Base-by-base conservation (phyloP, 169 alveolate species). In the Babesia bigemina region DNA sequence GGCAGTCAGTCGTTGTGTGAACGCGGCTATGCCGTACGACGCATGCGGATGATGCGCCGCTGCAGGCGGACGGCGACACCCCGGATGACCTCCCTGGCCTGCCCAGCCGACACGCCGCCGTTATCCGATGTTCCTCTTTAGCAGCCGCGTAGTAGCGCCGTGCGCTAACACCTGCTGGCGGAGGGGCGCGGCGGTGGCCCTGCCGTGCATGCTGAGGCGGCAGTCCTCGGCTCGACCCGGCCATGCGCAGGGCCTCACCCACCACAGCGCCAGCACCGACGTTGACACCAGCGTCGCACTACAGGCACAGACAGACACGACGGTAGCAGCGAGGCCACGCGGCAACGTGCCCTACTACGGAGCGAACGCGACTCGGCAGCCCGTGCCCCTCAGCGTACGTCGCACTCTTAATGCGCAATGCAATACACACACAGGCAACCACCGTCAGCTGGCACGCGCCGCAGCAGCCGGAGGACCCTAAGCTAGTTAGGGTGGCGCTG, bases 391-490 rank as follows among this genome's bases (percentile, higher is more conserved):
- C 28, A 70, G 70, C 48, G 87, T 79, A 79, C 39, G 63, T 67
- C 45, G 22, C 65, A 67, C 48, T 2, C 17, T n/a, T n/a, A 11
- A 28, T 7, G 14, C 6, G 11, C 13, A 4, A 59, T 62, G 11
- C 13, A 4, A 59, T 62, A 19, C n/a, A 44, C 66, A 67, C 76
- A 60, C 76, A 79, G 89, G 89, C 85, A n/a, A 73, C 56, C 52
- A 73, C 89, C 59, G 74, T 67, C 47, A 58, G 69, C 52, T 89
- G 93, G 93, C 39, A 56, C 50, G 74, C 84, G 22, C 93, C 93
- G 47, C 70, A 60, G 24, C 92, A 79, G 58, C 92, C 93, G 13
- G 73, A 70, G 45, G 56, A 89, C 50, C 84, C 93, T 11, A 59
- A 66, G 29, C 62, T 77, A 58, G 67, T 89, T 21, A 83, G 79